phyloP scores from a whole-genome alignment of 805 yeast species.

The Vanderwaltozyma verrucispora region DNA sequence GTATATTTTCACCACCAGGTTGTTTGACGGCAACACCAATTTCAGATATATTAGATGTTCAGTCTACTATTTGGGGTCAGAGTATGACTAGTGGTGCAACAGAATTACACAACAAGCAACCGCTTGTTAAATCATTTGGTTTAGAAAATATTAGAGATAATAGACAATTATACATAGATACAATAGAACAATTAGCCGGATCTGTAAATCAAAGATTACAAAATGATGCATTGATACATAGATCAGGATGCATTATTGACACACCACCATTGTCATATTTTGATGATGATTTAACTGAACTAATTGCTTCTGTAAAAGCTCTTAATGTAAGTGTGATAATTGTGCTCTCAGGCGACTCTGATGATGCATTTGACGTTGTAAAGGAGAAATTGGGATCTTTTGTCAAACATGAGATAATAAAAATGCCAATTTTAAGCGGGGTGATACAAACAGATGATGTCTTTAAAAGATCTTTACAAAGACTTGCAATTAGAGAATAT shows the following conservation, averaged over 20 bases:
- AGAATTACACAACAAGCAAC: conserved; percentile 75
- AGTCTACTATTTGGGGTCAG: conserved; percentile 62
- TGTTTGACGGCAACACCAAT: conserved; percentile 74
- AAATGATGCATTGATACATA: conserved; percentile 21
- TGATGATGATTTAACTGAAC: conserved; percentile 10
- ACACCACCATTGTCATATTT: conserved; percentile 19
- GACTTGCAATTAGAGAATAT: conserved; percentile 70
- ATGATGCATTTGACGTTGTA: conserved; percentile 7
- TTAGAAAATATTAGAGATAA: conserved; percentile 50
- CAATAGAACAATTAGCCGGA: conserved; percentile 39
- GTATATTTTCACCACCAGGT: conserved; percentile 73
- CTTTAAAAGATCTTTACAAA: conserved; percentile 61
- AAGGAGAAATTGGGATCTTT: conserved; percentile 8
- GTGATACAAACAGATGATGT: conserved; percentile 64
- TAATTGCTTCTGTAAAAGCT: conserved; percentile 10
- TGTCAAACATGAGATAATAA: conserved; percentile 30
- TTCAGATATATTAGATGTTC: conserved; percentile 71
- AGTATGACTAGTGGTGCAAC: conserved; percentile 68
- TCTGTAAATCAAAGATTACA: conserved; percentile 30
- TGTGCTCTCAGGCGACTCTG: conserved; percentile 9
- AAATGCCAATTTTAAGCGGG: conserved; percentile 65
- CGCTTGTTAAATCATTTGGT: conserved; percentile 76
- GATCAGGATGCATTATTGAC: conserved; percentile 27
- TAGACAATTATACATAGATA: conserved; percentile 36
- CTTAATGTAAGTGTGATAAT: conserved; percentile 19